Evolutionary conservation across 176 grass and related monocot species (phyloP).

Genomic region (Hsuehochloa calcarea): DNA sequence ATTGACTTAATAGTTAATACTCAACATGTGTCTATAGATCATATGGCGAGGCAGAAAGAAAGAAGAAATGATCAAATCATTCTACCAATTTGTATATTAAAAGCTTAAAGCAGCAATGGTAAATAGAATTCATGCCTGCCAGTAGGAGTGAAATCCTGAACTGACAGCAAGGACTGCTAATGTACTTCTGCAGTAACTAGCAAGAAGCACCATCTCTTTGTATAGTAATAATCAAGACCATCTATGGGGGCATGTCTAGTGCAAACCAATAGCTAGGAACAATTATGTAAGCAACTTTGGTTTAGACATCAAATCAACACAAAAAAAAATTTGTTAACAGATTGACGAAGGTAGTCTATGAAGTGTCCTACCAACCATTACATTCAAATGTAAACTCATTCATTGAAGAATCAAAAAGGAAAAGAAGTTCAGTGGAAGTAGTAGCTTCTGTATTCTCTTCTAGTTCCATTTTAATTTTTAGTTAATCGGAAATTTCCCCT

Average conservation of each 20-base stretch:
- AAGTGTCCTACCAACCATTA: neutral
- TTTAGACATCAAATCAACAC: neutral
- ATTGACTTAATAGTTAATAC: neutral
- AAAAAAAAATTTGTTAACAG: neutral
- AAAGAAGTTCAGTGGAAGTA: neutral
- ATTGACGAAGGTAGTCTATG: neutral
- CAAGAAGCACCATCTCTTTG: neutral
- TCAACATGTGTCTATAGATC: neutral
- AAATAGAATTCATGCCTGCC: conserved; percentile 16
- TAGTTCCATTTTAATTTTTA: conserved; percentile 1
- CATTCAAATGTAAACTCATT: neutral
- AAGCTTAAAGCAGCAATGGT: neutral
- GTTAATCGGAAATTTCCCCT: neutral
- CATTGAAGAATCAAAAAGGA: neutral
- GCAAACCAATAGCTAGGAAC: neutral
- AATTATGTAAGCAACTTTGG: neutral
- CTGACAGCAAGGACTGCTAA: neutral
- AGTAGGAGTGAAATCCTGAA: conserved; percentile 5
- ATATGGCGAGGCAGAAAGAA: neutral
- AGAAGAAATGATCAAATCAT: conserved; percentile 11
- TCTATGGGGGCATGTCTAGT: neutral
- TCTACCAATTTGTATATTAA: conserved; percentile 17
- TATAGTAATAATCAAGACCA: neutral
- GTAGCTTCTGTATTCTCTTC: neutral
- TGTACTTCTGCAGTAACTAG: neutral